phyloP scores from a whole-genome alignment of 345 rosid species.

The Psidium friedrichsthalianum region DNA sequence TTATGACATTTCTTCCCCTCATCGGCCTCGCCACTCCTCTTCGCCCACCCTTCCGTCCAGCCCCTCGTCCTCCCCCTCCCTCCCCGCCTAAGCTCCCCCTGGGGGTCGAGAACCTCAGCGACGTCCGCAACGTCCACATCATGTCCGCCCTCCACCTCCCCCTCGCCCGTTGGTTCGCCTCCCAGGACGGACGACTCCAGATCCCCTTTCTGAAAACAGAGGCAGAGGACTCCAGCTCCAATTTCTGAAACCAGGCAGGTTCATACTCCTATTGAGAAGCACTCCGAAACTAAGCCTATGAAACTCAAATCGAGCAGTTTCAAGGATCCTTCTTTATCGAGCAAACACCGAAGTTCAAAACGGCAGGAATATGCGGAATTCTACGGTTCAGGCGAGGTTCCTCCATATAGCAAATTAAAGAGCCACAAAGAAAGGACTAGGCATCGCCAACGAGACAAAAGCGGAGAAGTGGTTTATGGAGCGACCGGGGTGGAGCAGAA shows the following conservation, averaged over 20 bases:
- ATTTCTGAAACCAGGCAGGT: conserved; percentile 49
- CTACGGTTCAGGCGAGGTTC: conserved; percentile 58
- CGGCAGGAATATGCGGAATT: conserved; percentile 63
- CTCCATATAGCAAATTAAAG: conserved; percentile 50
- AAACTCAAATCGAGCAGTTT: conserved; percentile 63
- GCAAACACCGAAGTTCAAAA: conserved; percentile 71
- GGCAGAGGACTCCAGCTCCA: conserved; percentile 46
- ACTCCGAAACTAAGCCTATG: conserved; percentile 45
- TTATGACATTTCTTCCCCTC: too few relatives aligned
- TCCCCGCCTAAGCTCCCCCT: too few relatives aligned
- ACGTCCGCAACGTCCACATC: too few relatives aligned
- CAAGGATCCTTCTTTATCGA: conserved; percentile 53
- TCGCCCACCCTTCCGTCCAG: too few relatives aligned
- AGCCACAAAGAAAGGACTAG: conserved; percentile 66
- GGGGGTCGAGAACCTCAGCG: too few relatives aligned
- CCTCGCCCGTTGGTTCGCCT: too few relatives aligned
- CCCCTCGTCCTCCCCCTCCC: too few relatives aligned
- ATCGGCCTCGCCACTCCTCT: too few relatives aligned
- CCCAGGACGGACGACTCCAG: too few relatives aligned
- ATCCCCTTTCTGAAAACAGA: conserved; percentile 51
- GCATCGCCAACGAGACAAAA: conserved; percentile 69
- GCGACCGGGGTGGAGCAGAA: conserved; percentile 37
- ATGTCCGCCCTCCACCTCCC: too few relatives aligned
- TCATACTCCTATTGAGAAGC: conserved; percentile 24
- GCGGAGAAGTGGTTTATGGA: conserved; percentile 28